phyloP scores from a whole-genome alignment of 352 stramenopile species.

The Phytopythium cucurbitacearum region DNA sequence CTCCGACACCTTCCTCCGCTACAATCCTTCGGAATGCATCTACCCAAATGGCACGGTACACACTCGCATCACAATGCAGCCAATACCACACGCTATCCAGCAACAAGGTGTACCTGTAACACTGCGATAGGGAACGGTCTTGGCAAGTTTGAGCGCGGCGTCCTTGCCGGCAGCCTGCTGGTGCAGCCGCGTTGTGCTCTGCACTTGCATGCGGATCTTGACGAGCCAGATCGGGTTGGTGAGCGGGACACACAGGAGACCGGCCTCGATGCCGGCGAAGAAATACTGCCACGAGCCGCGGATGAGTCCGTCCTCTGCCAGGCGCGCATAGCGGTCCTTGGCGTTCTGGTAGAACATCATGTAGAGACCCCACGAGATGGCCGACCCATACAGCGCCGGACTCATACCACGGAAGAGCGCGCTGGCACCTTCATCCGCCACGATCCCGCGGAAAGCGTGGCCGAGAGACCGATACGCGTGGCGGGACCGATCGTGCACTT shows the following conservation, averaged over 20 bases:
- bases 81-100: no score
- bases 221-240: slow-evolving; percentile 99
- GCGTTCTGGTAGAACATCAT: slow-evolving; percentile 98
- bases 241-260: slow-evolving; percentile 91
- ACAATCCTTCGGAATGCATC: slow-evolving; percentile 94
- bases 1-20: slow-evolving; percentile 90
- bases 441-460: slow-evolving; percentile 71
- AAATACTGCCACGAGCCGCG: slow-evolving; percentile 82
- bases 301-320: slow-evolving; percentile 63
- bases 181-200: slow-evolving; percentile 50
- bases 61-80: neutral
- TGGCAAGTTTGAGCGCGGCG: slow-evolving; percentile 38
- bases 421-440: slow-evolving; percentile 81
- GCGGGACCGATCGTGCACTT: slow-evolving; percentile 90
- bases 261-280: slow-evolving; percentile 74
- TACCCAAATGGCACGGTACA: slow-evolving; percentile 12
- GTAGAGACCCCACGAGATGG: slow-evolving; percentile 97
- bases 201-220: slow-evolving; percentile 96
- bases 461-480: slow-evolving; percentile 63
- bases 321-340: slow-evolving; percentile 83
- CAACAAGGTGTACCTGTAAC: slow-evolving; percentile 31
- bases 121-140: slow-evolving; percentile 63
- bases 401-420: slow-evolving; percentile 93
- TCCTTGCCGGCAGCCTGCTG: slow-evolving; percentile 45
- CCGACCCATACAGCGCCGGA: slow-evolving; percentile 94